Evolutionary conservation across 768 basidiomycete genomes (phyloP), one percentile per base, ranked within the genome.

Genomic region (Trametes elegans): DNA sequence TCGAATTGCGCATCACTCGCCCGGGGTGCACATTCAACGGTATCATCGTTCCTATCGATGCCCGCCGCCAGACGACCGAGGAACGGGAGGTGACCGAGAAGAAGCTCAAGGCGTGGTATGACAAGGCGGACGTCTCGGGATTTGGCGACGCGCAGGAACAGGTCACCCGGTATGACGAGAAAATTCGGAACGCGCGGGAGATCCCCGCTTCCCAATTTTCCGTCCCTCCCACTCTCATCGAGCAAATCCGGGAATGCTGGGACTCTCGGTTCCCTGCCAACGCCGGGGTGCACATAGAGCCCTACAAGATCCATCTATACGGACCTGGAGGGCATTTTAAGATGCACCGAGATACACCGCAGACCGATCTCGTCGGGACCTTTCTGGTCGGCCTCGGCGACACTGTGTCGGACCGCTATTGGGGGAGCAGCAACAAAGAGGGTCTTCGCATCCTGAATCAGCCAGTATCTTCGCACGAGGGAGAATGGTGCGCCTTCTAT

Each of bases 301-400:
- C 68, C 3, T 71, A 72, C 62, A 70, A 71, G 58, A 68, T 71
- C 14, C 64, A 70, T 39, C 32, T 71, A 0, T 69, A 70, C 44
- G 69, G 68, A 0, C 65, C 66, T 1, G 63, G 55, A 3, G 70
- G 65, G 6, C 45, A 47, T 24, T 70, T 71, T 56, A 58, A 60
- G 41, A 11, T 51, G 7, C 70, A 70, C 46, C 65, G 64, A 16
- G 68, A 71, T 53, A 70, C 68, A 0, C 69, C 65, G 0, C 57
- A 67, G 42, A 57, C 46, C 3, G 66, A 60, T 29, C 61, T 70
- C 7, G 59, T 71, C 21, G 70, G 70, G 23, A 71, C 71, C 5
- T 70, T 73, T 55, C 62, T 73, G 27, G 21, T 72, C 19, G 68
- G 71, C 18, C 52, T 70, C 9, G 69, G 69, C 9, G 67, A 71